A percentile compares a stretch with the other conserved stretches of the same genome.
These are phyloP conservation scores for Cladosporium sp. DNA, from an alignment of 2,329 filamentous ascomycete species.

Conservation along the genomic window DNA sequence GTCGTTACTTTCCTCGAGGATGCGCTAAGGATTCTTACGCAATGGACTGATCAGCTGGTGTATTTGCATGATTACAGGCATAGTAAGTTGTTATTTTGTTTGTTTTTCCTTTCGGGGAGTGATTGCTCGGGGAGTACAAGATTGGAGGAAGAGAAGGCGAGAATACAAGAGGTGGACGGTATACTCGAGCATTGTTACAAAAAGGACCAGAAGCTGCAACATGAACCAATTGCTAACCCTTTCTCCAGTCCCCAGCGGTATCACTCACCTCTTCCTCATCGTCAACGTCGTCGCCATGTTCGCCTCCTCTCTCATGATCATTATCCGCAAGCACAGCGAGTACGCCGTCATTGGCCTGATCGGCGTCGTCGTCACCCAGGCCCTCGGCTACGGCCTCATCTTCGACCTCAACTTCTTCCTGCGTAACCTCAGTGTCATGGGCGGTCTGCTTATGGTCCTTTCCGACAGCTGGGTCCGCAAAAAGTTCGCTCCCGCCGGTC, in stretches of 20 bases:
- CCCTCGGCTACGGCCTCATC: constrained; percentile 93
- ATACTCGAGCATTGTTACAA: background rate
- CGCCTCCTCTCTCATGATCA: constrained; percentile 79
- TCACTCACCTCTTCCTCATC: constrained; percentile 92
- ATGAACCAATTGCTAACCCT: constrained; percentile 16
- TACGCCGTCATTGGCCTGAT: constrained; percentile 90
- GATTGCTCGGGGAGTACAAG: background rate
- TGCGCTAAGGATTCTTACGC: constrained; percentile 90
- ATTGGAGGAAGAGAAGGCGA: background rate
- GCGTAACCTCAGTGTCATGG: constrained; percentile 95
- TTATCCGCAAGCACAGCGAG: constrained; percentile 87
- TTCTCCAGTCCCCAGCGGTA: constrained; percentile 72
- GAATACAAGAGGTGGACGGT: background rate
- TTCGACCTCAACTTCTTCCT: constrained; percentile 99
- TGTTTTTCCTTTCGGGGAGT: background rate
- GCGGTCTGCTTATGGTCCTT: constrained; percentile 94
- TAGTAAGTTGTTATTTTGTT: constrained; percentile 62
- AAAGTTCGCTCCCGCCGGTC: constrained; percentile 90
- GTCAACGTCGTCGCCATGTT: constrained; percentile 88
- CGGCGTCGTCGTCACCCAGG: constrained; percentile 87
- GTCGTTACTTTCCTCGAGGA: constrained; percentile 98
- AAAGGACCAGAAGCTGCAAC: background rate
- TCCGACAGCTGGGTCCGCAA: constrained; percentile 98
- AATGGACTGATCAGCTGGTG: constrained; percentile 92
- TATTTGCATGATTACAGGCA: constrained; percentile 91